Evolutionary conservation across 768 basidiomycete genomes (phyloP).

Genomic region (Leucogyrophana mollusca): DNA sequence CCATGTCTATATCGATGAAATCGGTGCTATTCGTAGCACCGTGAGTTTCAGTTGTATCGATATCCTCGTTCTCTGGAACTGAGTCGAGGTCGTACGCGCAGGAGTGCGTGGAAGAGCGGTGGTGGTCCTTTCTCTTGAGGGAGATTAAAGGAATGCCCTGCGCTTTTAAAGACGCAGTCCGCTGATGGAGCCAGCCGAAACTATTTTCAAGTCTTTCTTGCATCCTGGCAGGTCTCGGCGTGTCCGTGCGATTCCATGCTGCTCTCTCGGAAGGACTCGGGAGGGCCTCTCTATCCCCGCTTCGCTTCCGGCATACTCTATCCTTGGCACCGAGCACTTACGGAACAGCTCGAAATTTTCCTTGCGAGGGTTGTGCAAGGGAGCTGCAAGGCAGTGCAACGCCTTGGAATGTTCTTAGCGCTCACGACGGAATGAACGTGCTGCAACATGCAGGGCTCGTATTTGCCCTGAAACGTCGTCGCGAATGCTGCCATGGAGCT

Average conservation of each 20-base stretch:
- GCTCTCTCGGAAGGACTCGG: neutral
- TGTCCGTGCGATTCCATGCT: too few relatives aligned
- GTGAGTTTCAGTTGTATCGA: neutral
- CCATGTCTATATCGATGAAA: slow-evolving; percentile 1
- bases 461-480: too few relatives aligned
- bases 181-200: slow-evolving; percentile 9
- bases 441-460: too few relatives aligned
- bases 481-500: too few relatives aligned
- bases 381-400: too few relatives aligned
- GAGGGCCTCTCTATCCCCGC: slow-evolving; percentile 8
- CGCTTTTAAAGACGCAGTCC: slow-evolving; percentile 10
- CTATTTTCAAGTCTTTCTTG: slow-evolving; percentile 5
- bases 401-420: too few relatives aligned
- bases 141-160: slow-evolving; percentile 16
- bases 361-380: too few relatives aligned
- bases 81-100: slow-evolving; percentile 9
- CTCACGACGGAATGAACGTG: too few relatives aligned
- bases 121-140: neutral
- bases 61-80: slow-evolving; percentile 9
- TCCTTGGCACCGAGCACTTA: neutral
- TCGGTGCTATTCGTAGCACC: neutral
- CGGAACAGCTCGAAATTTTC: too few relatives aligned
- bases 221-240: too few relatives aligned
- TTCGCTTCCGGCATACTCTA: neutral
- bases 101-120: slow-evolving; percentile 3